Conservation (phyloP, 768 basidiomycete genomes). For the Pulveroboletus ravenelii region DNA sequence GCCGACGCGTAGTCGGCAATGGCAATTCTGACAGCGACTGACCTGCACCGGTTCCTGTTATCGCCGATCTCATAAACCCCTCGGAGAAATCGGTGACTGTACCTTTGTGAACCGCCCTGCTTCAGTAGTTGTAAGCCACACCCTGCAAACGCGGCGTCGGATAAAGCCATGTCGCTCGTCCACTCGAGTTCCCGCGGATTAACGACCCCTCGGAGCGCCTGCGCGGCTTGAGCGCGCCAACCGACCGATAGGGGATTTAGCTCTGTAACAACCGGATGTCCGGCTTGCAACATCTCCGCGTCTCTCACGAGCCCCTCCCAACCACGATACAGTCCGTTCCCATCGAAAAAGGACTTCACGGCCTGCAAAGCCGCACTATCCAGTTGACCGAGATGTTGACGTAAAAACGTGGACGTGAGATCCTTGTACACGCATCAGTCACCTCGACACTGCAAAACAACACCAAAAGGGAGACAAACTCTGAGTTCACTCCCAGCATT, state of each 20-base stretch:
- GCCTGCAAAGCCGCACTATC: slow-evolving; percentile 21
- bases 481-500: slow-evolving; percentile 27
- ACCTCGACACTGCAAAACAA: neutral
- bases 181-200: slow-evolving; percentile 44
- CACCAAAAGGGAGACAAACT: slow-evolving; percentile 26
- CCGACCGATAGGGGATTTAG: neutral
- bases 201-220: slow-evolving; percentile 37
- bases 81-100: slow-evolving; percentile 2
- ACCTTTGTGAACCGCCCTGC: slow-evolving; percentile 39
- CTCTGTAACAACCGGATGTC: neutral
- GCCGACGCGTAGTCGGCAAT: slow-evolving; percentile 22
- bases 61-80: neutral
- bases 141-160: slow-evolving; percentile 38
- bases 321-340: slow-evolving; percentile 15
- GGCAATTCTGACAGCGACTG: slow-evolving; percentile 14
- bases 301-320: slow-evolving; percentile 12
- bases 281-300: slow-evolving; percentile 9
- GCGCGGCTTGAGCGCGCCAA: slow-evolving; percentile 27
- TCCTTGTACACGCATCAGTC: slow-evolving; percentile 13
- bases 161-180: slow-evolving; percentile 48
- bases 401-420: slow-evolving; percentile 30
- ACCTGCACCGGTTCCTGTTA: slow-evolving; percentile 12
- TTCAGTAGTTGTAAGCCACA: slow-evolving; percentile 46
- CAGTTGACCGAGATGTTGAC: slow-evolving; percentile 26
- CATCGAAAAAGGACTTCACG: slow-evolving; percentile 17